These are phyloP conservation scores for Earliella scabrosa DNA, from an alignment of 1,284 basidiomycete genomes.

Conservation along the genomic window DNA sequence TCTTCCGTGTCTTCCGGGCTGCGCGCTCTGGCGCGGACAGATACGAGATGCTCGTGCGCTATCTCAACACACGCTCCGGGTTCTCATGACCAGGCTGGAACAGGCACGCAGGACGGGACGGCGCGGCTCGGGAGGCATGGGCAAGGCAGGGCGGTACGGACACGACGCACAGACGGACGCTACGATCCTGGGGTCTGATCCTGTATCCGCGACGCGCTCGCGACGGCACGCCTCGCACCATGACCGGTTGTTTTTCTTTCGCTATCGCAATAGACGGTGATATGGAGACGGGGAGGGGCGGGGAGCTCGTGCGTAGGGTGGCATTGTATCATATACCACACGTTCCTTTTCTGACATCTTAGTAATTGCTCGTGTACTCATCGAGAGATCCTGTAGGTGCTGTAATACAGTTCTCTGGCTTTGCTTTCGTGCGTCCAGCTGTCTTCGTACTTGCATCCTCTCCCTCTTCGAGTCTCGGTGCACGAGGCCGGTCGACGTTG, in stretches of 20 bases:
- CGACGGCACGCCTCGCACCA: too few species aligned
- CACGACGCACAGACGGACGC: background rate
- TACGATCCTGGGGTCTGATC: too few species aligned
- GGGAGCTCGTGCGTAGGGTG: background rate
- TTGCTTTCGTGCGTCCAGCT: background rate
- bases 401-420: slow-evolving; percentile 16
- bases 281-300: background rate
- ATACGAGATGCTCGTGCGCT: slow-evolving; percentile 72
- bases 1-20: background rate
- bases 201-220: too few species aligned
- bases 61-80: slow-evolving; percentile 39
- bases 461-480: too few species aligned
- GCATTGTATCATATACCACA: slow-evolving; percentile 31
- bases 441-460: background rate
- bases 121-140: background rate
- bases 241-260: too few species aligned
- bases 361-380: slow-evolving; percentile 20
- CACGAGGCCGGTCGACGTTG: too few species aligned
- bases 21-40: slow-evolving; percentile 33
- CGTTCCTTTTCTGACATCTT: slow-evolving; percentile 20
- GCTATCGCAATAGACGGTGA: background rate
- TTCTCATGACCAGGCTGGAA: slow-evolving; percentile 21
- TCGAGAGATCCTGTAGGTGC: slow-evolving; percentile 16
- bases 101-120: background rate
- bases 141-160: background rate